A percentile compares a stretch with the other conserved stretches of the same genome.
phyloP scores from a whole-genome alignment of 2,329 filamentous ascomycete genomes.

The Ophiostoma populinum region DNA sequence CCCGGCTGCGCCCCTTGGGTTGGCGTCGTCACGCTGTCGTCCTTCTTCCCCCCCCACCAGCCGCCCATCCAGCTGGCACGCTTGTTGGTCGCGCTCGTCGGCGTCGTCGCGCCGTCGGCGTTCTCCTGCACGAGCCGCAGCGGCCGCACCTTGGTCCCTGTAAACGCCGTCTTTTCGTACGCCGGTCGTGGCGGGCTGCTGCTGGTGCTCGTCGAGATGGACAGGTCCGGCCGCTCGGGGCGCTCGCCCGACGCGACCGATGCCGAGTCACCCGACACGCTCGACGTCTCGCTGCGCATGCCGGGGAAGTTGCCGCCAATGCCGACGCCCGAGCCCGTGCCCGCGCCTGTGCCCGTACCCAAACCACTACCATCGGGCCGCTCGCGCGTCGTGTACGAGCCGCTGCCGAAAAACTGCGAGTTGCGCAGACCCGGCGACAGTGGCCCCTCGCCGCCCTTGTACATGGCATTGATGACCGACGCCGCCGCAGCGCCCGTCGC shows the following conservation, averaged over 20 bases:
- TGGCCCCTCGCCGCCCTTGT: constrained; percentile 49
- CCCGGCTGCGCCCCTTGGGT: too few relatives aligned
- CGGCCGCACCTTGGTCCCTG: constrained; percentile 63
- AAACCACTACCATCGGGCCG: neutral
- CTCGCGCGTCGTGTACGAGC: constrained; percentile 13
- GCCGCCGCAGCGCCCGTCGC: constrained; percentile 37
- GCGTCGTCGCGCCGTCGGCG: constrained; percentile 19
- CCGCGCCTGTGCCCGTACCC: constrained; percentile 24
- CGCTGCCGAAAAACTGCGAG: constrained; percentile 40
- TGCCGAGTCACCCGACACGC: constrained; percentile 47
- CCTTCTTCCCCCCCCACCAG: constrained; percentile 36
- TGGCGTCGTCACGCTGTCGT: constrained; percentile 13
- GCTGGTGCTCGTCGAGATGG: constrained; percentile 41
- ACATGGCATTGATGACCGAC: constrained; percentile 76
- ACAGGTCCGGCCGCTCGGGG: constrained; percentile 48
- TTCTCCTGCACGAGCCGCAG: constrained; percentile 77
- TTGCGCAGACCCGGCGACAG: constrained; percentile 42
- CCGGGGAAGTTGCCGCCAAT: constrained; percentile 50
- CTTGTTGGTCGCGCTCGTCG: constrained; percentile 32
- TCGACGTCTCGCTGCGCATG: constrained; percentile 47
- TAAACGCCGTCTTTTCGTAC: constrained; percentile 36
- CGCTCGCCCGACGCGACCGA: constrained; percentile 24
- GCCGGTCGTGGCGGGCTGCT: constrained; percentile 32
- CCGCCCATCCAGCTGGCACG: constrained; percentile 45
- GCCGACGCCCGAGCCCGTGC: constrained; percentile 28